phyloP scores from a whole-genome alignment of 2,329 filamentous ascomycete species.

The Pyrenophora teres region DNA sequence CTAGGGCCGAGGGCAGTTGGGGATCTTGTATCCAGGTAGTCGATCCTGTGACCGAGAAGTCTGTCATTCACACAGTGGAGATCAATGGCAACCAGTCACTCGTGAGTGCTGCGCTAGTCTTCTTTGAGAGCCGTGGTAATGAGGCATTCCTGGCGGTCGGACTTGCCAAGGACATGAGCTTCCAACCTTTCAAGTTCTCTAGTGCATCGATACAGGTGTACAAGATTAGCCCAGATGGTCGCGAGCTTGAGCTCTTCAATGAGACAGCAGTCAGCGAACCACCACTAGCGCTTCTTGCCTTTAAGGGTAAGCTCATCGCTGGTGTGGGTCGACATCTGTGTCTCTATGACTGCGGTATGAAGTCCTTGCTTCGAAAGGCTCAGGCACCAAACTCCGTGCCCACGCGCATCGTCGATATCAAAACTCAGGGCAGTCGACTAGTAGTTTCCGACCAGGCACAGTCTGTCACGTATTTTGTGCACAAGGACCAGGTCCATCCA shows the following conservation, averaged over 20 bases:
- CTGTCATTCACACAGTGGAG: conserved; percentile 77
- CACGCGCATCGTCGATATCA: conserved; percentile 83
- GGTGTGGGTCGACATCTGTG: conserved; percentile 82
- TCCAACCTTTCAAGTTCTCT: conserved; percentile 71
- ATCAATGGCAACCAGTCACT: conserved; percentile 90
- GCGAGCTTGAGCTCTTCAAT: conserved; percentile 89
- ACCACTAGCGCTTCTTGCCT: conserved; percentile 85
- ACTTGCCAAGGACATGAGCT: conserved; percentile 85
- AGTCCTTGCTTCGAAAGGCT: conserved; percentile 88
- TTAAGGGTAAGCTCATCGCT: conserved; percentile 88
- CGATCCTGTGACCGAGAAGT: conserved; percentile 74
- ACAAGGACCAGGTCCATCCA: conserved; percentile 75
- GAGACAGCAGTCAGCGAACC: conserved; percentile 92
- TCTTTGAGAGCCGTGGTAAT: conserved; percentile 81
- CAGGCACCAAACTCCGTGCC: conserved; percentile 74
- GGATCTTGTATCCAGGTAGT: conserved; percentile 93
- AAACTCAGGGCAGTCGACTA: conserved; percentile 89
- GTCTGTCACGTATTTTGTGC: conserved; percentile 88
- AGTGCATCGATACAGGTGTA: conserved; percentile 92
- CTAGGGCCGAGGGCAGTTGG: conserved; percentile 83
- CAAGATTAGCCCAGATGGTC: conserved; percentile 84
- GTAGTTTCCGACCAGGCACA: conserved; percentile 92
- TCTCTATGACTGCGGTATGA: conserved; percentile 91
- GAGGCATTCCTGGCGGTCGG: conserved; percentile 93
- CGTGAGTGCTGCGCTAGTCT: conserved; percentile 80